Evolutionary conservation across 176 grass and related monocot species (phyloP).

Genomic region (Guadua angustifolia): DNA sequence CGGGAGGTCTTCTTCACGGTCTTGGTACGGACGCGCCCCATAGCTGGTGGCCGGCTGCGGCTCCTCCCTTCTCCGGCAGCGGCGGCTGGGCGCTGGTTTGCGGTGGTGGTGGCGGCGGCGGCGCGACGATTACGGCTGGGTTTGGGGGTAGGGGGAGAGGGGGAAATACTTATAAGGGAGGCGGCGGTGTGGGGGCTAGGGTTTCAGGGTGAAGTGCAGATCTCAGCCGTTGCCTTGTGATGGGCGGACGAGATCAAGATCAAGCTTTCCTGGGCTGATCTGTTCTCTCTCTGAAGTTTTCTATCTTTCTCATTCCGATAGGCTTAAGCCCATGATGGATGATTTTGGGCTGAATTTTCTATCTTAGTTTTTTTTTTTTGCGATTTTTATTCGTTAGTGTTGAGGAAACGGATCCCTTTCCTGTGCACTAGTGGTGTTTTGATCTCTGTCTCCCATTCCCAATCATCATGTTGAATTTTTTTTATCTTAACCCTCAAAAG

Average conservation of each 20-base stretch:
- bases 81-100: conserved; percentile 5
- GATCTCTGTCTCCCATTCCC: neutral
- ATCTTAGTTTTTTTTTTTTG: neutral
- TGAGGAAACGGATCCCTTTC: neutral
- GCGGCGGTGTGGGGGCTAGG: conserved; percentile 27
- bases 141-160: neutral
- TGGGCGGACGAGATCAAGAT: neutral
- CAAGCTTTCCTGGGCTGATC: neutral
- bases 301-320: neutral
- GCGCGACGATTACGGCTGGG: conserved; percentile 14
- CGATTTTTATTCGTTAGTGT: neutral
- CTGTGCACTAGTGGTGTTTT: neutral
- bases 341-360: neutral
- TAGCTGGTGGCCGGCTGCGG: conserved; percentile 25
- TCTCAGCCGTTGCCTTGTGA: conserved; percentile 38
- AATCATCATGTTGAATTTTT: neutral
- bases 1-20: conserved; percentile 92
- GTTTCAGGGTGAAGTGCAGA: neutral
- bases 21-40: conserved; percentile 91
- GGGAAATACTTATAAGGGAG: conserved; percentile 22
- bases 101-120: conserved; percentile 11
- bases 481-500: too few relatives aligned
- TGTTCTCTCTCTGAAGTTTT: neutral
- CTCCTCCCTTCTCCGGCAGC: conserved; percentile 32
- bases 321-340: neutral